phyloP scores from a whole-genome alignment of 2,329 filamentous ascomycete genomes.

The Xylaria sp. region DNA sequence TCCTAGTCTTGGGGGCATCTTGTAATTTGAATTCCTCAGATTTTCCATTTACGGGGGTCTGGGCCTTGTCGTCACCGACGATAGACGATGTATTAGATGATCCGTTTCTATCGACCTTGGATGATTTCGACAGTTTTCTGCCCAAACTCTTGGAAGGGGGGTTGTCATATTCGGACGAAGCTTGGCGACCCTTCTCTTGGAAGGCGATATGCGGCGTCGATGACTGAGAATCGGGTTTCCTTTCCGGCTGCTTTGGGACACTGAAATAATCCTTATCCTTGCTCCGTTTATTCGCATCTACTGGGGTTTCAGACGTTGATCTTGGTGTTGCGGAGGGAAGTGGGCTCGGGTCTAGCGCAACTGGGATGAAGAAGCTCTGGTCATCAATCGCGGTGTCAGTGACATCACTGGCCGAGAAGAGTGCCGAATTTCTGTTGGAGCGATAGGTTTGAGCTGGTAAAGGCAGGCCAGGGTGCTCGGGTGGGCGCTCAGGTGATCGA shows the following conservation, averaged over 20 bases:
- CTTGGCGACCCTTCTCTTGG: constrained; percentile 77
- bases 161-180: constrained; percentile 65
- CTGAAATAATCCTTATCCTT: constrained; percentile 67
- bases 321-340: constrained; percentile 60
- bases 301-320: constrained; percentile 55
- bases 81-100: constrained; percentile 41
- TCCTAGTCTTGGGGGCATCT: constrained; percentile 74
- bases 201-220: constrained; percentile 90
- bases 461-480: constrained; percentile 56
- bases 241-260: constrained; percentile 52
- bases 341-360: constrained; percentile 74
- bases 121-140: constrained; percentile 56
- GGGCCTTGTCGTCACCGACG: constrained; percentile 47
- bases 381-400: constrained; percentile 54
- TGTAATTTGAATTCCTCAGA: constrained; percentile 76
- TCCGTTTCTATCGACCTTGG: constrained; percentile 44
- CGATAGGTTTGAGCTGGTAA: constrained; percentile 79
- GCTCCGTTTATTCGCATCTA: constrained; percentile 50
- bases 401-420: constrained; percentile 58
- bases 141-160: constrained; percentile 56
- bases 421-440: constrained; percentile 75
- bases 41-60: constrained; percentile 47
- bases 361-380: constrained; percentile 77
- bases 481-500: constrained; percentile 59
- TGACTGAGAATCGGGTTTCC: constrained; percentile 54